These are phyloP conservation scores for Puccinia hordei DNA, from an alignment of 1,284 basidiomycete species.

Conservation along the genomic window DNA sequence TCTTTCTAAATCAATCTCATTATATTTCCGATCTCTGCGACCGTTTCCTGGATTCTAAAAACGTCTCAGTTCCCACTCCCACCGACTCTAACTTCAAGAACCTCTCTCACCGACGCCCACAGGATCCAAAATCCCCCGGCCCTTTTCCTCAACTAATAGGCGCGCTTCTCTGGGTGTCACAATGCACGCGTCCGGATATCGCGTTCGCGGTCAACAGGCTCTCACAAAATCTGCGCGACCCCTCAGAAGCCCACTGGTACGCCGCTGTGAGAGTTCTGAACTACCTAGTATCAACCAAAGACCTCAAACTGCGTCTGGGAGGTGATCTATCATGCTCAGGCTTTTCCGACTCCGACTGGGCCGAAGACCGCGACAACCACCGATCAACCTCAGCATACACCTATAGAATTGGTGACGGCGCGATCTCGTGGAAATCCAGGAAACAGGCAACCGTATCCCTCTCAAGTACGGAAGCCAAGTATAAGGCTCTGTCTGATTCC, in stretches of 20 bases:
- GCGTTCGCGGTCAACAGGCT: background rate
- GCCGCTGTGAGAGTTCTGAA: slow-evolving; percentile 2
- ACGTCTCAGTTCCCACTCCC: background rate
- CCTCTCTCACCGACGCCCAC: background rate
- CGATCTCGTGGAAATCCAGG: too few relatives aligned
- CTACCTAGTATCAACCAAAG: background rate
- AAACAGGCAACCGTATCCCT: too few relatives aligned
- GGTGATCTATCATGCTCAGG: background rate
- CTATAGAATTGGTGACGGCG: too few relatives aligned
- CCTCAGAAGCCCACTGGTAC: background rate
- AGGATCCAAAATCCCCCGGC: background rate
- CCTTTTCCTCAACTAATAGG: slow-evolving; percentile 8
- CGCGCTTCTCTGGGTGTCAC: background rate
- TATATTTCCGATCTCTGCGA: background rate
- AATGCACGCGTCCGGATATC: background rate
- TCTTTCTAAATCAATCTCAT: background rate
- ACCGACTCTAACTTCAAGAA: background rate
- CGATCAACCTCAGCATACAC: background rate
- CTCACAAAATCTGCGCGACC: slow-evolving; percentile 1
- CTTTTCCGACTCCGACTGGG: slow-evolving; percentile 23
- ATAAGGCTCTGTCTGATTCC: too few relatives aligned
- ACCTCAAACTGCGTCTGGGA: background rate
- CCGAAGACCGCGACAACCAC: background rate
- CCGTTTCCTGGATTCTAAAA: background rate
- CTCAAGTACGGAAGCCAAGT: too few relatives aligned